Evolutionary conservation across 140 eudicot species (phyloP).

Genomic region (Cichorium intybus): DNA sequence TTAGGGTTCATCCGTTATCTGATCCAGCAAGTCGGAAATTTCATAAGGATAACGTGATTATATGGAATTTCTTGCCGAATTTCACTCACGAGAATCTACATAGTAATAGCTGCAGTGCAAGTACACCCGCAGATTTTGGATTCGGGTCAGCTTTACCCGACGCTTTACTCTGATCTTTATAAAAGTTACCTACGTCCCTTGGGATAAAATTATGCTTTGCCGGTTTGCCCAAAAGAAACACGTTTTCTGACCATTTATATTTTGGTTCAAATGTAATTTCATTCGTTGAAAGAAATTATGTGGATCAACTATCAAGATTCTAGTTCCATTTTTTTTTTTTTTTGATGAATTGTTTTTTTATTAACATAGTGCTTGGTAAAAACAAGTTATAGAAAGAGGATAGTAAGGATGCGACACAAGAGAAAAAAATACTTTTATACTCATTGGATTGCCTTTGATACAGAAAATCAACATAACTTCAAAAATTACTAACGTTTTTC

Average conservation of each 20-base stretch:
- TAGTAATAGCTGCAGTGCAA: conserved; percentile 4
- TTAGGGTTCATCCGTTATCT: conserved; percentile 34
- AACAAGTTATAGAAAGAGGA: too few species aligned
- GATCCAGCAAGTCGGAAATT: conserved; percentile 22
- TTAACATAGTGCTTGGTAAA: too few species aligned
- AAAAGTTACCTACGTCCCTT: background rate
- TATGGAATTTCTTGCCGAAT: background rate
- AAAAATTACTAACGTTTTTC: too few species aligned
- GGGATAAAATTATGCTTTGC: background rate
- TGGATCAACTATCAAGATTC: too few species aligned
- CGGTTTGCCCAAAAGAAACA: background rate
- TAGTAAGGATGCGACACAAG: too few species aligned
- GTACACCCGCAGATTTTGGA: conserved; percentile 18
- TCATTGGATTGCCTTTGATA: too few species aligned
- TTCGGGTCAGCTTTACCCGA: conserved; percentile 26
- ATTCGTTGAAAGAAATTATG: too few species aligned
- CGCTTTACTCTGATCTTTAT: background rate
- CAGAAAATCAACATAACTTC: too few species aligned
- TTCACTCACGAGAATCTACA: conserved; percentile 19
- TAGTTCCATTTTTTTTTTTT: too few species aligned
- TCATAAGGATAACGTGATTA: conserved; percentile 20
- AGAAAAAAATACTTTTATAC: too few species aligned
- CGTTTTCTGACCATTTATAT: background rate
- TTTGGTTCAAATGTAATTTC: background rate
- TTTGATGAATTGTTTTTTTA: too few species aligned